Evolutionary conservation across 108 stramenopile genomes (phyloP).

Genomic region (Chaetoceros tenuissimus): DNA sequence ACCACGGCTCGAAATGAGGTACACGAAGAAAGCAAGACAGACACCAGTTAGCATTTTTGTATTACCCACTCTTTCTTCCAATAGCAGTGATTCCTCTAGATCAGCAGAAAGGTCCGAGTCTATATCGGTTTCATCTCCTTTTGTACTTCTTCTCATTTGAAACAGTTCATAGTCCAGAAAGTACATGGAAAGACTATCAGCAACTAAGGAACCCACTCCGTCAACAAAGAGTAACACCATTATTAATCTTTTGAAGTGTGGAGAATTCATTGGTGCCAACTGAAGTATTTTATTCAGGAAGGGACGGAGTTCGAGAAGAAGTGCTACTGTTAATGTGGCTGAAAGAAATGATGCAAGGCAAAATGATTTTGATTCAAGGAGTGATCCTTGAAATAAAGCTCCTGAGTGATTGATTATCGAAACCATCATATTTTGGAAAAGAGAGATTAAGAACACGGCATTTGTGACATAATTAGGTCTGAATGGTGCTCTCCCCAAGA

Average conservation of each 20-base stretch:
- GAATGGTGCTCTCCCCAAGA: slow-evolving; percentile 39
- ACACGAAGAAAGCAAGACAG: too few species aligned
- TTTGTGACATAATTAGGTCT: slow-evolving; percentile 55
- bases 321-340: not conserved
- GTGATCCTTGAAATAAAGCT: slow-evolving; percentile 34
- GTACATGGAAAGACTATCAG: not conserved
- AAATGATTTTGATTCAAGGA: slow-evolving; percentile 22
- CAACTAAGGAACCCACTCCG: not conserved
- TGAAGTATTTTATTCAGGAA: not conserved
- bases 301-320: not conserved
- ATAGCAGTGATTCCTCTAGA: not conserved
- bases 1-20: too few species aligned
- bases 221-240: not conserved
- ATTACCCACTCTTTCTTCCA: not conserved
- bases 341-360: not conserved
- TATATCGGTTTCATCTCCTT: not conserved
- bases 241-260: not conserved
- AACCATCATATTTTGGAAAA: slow-evolving; percentile 47
- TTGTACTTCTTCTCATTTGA: not conserved
- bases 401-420: slow-evolving; percentile 46
- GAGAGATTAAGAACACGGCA: slow-evolving; percentile 45
- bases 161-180: not conserved
- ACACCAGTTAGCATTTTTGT: too few species aligned
- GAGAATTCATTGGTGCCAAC: not conserved
- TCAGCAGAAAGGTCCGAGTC: not conserved